Conservation (phyloP, 2,329 filamentous ascomycete species). For the Thermothelomyces thermophilus region DNA sequence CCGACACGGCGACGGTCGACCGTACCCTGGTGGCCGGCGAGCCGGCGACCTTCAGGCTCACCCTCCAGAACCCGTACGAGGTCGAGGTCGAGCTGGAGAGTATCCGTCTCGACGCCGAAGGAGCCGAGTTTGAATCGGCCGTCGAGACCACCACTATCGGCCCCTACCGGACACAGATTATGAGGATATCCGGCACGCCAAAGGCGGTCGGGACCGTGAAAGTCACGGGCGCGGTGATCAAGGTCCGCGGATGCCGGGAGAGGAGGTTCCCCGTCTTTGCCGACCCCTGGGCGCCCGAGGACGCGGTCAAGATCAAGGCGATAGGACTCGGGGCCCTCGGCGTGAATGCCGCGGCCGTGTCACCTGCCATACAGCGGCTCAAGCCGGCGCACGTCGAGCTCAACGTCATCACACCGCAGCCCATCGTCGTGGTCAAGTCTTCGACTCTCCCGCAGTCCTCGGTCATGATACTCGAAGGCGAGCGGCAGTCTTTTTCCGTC, state of each 20-base stretch:
- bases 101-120: slow-evolving; percentile 67
- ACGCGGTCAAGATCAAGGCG: slow-evolving; percentile 67
- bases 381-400: slow-evolving; percentile 52
- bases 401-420: slow-evolving; percentile 73
- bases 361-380: slow-evolving; percentile 31
- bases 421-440: slow-evolving; percentile 66
- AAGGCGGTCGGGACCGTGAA: slow-evolving; percentile 60
- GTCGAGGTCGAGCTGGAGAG: slow-evolving; percentile 86
- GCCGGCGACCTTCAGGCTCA: slow-evolving; percentile 68
- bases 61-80: slow-evolving; percentile 89
- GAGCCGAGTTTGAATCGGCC: slow-evolving; percentile 62
- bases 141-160: slow-evolving; percentile 63
- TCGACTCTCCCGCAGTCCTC: slow-evolving; percentile 76
- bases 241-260: slow-evolving; percentile 73
- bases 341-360: slow-evolving; percentile 34
- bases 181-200: slow-evolving; percentile 65
- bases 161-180: slow-evolving; percentile 73
- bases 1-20: slow-evolving; percentile 54
- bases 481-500: slow-evolving; percentile 68
- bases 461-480: slow-evolving; percentile 89
- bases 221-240: slow-evolving; percentile 72
- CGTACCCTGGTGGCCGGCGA: slow-evolving; percentile 73
- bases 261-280: slow-evolving; percentile 78
- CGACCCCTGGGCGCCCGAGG: slow-evolving; percentile 65
- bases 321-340: slow-evolving; percentile 59